phyloP scores from a whole-genome alignment of 805 yeast genomes.

The Metschnikowia similis region DNA sequence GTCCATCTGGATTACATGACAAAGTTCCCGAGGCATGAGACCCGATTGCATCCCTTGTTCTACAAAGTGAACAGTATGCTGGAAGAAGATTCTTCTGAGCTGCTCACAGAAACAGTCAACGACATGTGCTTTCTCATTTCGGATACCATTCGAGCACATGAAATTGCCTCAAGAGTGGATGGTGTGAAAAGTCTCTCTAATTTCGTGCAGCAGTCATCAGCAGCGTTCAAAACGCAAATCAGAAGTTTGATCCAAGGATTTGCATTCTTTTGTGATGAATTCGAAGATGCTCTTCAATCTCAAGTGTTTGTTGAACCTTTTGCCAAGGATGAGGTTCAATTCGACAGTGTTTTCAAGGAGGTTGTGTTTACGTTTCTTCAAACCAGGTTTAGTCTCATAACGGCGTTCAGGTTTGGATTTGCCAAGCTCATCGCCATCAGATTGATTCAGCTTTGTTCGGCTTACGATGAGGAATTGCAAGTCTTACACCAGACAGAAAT shows the following conservation, averaged over 20 bases:
- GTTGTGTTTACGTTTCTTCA: constrained; percentile 38
- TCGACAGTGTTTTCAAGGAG: constrained; percentile 37
- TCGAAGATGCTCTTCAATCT: constrained; percentile 7
- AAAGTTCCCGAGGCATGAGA: neutral
- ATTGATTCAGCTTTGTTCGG: constrained; percentile 18
- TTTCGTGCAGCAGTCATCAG: constrained; percentile 26
- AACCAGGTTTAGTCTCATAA: constrained; percentile 41
- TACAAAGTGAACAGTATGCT: neutral
- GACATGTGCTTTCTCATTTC: constrained; percentile 21
- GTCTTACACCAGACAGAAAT: too few species aligned
- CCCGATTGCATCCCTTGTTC: neutral
- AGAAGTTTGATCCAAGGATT: constrained; percentile 39
- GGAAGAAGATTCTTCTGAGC: neutral
- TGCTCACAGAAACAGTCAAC: neutral
- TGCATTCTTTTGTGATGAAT: constrained; percentile 6
- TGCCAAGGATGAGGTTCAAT: constrained; percentile 12
- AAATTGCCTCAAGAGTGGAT: constrained; percentile 53
- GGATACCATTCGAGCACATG: constrained; percentile 53
- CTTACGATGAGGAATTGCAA: neutral
- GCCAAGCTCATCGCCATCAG: constrained; percentile 25
- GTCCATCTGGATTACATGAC: neutral
- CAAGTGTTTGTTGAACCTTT: constrained; percentile 23
- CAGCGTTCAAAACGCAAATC: constrained; percentile 28
- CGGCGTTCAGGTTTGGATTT: constrained; percentile 30
- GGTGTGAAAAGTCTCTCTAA: constrained; percentile 22